Evolutionary conservation across 2,329 filamentous ascomycete species (phyloP), one percentile per base, ranked within the genome.

Genomic region (Penicillium sclerotigenum): DNA sequence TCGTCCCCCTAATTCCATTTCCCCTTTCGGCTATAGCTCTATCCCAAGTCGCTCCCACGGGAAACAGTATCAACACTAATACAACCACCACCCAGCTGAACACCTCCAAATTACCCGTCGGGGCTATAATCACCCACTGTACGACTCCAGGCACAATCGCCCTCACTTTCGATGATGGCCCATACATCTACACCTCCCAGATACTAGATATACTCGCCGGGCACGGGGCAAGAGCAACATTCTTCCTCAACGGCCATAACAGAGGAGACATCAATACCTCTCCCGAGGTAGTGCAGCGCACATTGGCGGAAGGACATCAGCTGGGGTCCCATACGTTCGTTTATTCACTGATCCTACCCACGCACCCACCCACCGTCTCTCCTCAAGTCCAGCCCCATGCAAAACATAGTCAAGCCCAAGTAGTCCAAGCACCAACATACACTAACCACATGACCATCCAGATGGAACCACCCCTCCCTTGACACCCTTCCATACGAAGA

Each of bases 141-240:
- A 64, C 59, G 16, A 71, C 75, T 2, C 74, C 79, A 2, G 82
- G 82, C 40, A 80, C 81, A 18, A 80, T 88, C 59, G 85, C 85
- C 13, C 68, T 88, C 20, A 87, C 85, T 9, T 87, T 83, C 62
- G 85, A 88, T 60, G 85, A 87, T 63, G 85, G 85, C 0, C 86
- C 85, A 14, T 82, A 79, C 63, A 71, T 77, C 33, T 86, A 83
- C 69, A 87, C 84, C 1, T 65, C 72, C 22, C 77, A 82, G 47
- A 76, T 88, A 6, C 75, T 87, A 2, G 81, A 87, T 61, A 76
- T 82, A 40, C 77, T 88, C 47, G 73, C 75, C 46, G 73, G 73
- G 18, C 83, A 86, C 66, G 75, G 79, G 33, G 84, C 81, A 31
- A 83, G 80, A 59, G 84, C 83, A 13, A 88, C 86, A 10, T 88